A percentile compares a stretch with the other conserved stretches of the same genome.
phyloP scores from a whole-genome alignment of 495 filamentous ascomycete genomes.

The Penicillium steckii region DNA sequence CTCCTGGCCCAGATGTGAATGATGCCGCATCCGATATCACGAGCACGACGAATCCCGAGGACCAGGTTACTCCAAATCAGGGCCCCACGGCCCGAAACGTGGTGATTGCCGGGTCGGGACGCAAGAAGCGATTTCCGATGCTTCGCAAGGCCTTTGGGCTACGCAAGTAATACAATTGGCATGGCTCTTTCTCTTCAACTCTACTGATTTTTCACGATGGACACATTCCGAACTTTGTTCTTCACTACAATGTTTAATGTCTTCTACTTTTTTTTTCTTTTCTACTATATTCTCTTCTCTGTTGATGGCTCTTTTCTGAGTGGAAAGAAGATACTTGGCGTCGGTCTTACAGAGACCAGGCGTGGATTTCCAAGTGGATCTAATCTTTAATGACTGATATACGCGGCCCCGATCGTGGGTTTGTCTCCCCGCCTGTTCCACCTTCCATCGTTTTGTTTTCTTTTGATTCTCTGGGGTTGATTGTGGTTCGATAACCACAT shows the following conservation, averaged over 20 bases:
- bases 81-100: slow-evolving; percentile 27
- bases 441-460: background rate
- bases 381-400: slow-evolving; percentile 32
- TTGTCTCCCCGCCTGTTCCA: slow-evolving; percentile 7
- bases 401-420: slow-evolving; percentile 1
- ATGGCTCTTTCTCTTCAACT: background rate
- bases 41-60: slow-evolving; percentile 12
- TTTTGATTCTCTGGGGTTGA: background rate
- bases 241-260: slow-evolving; percentile 17
- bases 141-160: slow-evolving; percentile 50
- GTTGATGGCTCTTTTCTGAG: too few relatives aligned
- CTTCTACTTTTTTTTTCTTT: slow-evolving; percentile 8
- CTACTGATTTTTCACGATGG: slow-evolving; percentile 4
- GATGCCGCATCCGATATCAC: slow-evolving; percentile 23
- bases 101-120: slow-evolving; percentile 37
- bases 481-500: too few relatives aligned
- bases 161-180: slow-evolving; percentile 24
- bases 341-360: background rate
- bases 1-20: slow-evolving; percentile 15
- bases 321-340: background rate
- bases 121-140: slow-evolving; percentile 51
- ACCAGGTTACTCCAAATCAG: background rate
- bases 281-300: background rate
- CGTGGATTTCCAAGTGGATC: slow-evolving; percentile 16
- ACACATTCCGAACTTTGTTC: slow-evolving; percentile 4